Conservation (phyloP, 805 yeast genomes). For the Teunomyces aglyptinius region DNA sequence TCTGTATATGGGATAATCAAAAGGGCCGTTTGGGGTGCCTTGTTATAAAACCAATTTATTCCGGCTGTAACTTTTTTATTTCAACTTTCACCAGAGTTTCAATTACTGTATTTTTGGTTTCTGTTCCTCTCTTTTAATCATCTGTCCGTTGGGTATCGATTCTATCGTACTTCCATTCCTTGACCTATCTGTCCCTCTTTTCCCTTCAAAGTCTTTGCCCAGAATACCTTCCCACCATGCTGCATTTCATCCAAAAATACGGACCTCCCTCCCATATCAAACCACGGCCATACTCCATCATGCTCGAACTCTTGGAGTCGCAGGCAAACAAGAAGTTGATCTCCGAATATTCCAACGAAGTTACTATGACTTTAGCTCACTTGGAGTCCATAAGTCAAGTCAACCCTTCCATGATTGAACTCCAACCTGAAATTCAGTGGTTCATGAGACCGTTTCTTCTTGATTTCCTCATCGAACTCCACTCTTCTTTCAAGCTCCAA, state of each 20-base stretch:
- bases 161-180: background rate
- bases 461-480: slow-evolving; percentile 45
- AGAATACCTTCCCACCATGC: slow-evolving; percentile 1
- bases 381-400: slow-evolving; percentile 42
- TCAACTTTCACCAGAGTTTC: slow-evolving; percentile 1
- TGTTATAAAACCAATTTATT: slow-evolving; percentile 8
- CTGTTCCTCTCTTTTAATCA: background rate
- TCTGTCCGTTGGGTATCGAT: background rate
- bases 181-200: background rate
- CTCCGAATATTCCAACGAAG: slow-evolving; percentile 43
- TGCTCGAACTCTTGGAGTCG: slow-evolving; percentile 48
- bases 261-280: slow-evolving; percentile 30
- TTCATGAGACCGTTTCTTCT: slow-evolving; percentile 46
- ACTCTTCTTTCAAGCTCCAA: slow-evolving; percentile 39
- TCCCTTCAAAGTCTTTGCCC: background rate
- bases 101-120: background rate
- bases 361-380: slow-evolving; percentile 35
- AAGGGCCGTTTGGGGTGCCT: slow-evolving; percentile 4
- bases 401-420: slow-evolving; percentile 51
- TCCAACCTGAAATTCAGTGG: slow-evolving; percentile 49
- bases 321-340: slow-evolving; percentile 42
- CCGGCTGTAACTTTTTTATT: slow-evolving; percentile 1
- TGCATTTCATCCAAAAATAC: slow-evolving; percentile 7
- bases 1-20: slow-evolving; percentile 2
- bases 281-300: slow-evolving; percentile 37